Base-by-base conservation (phyloP, 768 basidiomycete genomes). In the Tephrocybe sp. region DNA sequence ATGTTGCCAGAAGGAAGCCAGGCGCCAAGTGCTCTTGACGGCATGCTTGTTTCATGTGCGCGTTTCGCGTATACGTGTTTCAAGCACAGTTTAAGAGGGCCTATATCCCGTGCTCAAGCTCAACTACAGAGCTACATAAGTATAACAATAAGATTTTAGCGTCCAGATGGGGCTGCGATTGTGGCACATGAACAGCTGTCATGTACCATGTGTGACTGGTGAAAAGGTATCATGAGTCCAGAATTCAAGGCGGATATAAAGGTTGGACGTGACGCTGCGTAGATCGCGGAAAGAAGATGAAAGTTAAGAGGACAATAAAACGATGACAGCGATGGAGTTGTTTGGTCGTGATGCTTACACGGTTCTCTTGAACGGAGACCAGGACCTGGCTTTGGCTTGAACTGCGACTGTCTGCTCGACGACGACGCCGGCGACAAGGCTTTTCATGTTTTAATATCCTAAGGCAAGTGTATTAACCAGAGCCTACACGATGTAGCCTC, bases 401-500 rank as follows among this genome's bases (percentile, higher is more conserved):
- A 26, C 23, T n/a, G n/a, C 42, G n/a, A 35, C 17, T 35, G 16
- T 20, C 32, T 39, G 33, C 30, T 16, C 40, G 40, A 35, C 26
- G 41, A 36, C 40, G 19, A 50, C 26, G 26, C 26, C 39, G 48
- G 23, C 41, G 33, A 40, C 43, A 46, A 22, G 17, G 35, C 22
- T 39, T 30, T 55, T 51, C 19, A 55, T 55, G 54, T 44, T 31
- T 55, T 48, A 45, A 33, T 52, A 52, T 39, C 30, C 44, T 55
- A 55, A 53, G 52, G 48, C 31, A 45, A 52, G 55, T 46, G 20
- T 20, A 16, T 2, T 17, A 48, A 39, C 26, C 30, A 26, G 30
- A 39, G 20, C 34, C 10, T 31, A 19, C 35, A 32, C 41, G 26
- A 49, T 53, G 45, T 49, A 51, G 60, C 57, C 54, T 63, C 57